phyloP scores from a whole-genome alignment of 2,329 filamentous ascomycete species.

The Ceratocystis alfenasii region DNA sequence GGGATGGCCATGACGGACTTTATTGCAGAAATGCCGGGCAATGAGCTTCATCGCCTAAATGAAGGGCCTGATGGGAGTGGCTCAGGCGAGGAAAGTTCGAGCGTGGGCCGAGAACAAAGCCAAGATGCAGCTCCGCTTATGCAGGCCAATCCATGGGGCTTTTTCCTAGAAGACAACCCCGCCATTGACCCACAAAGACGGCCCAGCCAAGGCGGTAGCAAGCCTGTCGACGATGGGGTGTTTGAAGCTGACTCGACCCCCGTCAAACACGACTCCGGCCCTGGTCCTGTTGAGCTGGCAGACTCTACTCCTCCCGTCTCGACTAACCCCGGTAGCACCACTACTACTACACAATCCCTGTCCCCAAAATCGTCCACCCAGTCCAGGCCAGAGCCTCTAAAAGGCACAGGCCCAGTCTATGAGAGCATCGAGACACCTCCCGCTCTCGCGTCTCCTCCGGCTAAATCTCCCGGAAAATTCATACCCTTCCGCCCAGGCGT shows the following conservation, averaged over 20 bases:
- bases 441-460: background rate
- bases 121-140: background rate
- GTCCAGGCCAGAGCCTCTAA: background rate
- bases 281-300: background rate
- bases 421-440: background rate
- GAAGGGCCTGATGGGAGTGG: background rate
- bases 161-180: constrained; percentile 23
- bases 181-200: constrained; percentile 6
- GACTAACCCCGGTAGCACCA: background rate
- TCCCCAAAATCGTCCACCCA: background rate
- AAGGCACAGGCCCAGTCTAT: background rate
- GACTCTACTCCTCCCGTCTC: background rate
- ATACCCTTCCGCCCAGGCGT: constrained; percentile 17
- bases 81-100: background rate
- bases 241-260: constrained; percentile 9
- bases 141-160: constrained; percentile 23
- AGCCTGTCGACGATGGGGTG: background rate
- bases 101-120: background rate
- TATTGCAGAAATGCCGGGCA: constrained; percentile 18
- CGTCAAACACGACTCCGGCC: background rate
- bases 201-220: background rate
- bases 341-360: background rate
- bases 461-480: constrained; percentile 8
- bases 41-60: background rate
- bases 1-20: background rate